Conservation (phyloP, 345 rosid species). For the Hibiscus tridactylites region DNA sequence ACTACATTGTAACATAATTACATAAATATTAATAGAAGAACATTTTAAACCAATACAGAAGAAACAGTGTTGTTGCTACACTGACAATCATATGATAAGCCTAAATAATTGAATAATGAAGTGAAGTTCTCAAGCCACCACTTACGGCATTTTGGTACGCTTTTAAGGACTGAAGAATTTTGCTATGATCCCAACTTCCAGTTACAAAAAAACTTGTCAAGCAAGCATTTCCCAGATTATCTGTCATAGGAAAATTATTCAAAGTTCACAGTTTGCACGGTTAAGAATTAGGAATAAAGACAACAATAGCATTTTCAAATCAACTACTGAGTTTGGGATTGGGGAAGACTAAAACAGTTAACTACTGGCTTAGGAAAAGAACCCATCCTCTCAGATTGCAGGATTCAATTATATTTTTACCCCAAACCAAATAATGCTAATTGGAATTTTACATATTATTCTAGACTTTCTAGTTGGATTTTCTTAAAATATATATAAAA, state of each 20-base stretch:
- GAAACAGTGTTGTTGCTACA: not conserved
- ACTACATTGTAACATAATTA: not conserved
- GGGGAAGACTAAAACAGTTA: not conserved
- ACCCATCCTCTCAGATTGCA: not conserved
- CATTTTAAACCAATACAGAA: not conserved
- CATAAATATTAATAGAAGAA: not conserved
- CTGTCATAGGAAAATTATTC: constrained; percentile 28
- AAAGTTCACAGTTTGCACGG: not conserved
- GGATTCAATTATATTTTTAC: not conserved
- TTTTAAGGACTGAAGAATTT: constrained; percentile 58
- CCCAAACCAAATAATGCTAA: not conserved
- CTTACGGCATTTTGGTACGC: constrained; percentile 80
- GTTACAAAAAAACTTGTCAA: constrained; percentile 60
- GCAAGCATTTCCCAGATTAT: constrained; percentile 72
- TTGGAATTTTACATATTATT: not conserved
- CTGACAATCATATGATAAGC: not conserved
- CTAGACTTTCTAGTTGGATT: not conserved
- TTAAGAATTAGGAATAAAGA: not conserved
- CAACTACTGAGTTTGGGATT: not conserved
- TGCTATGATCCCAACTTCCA: constrained; percentile 68
- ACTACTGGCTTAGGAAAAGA: not conserved
- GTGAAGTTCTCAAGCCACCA: constrained; percentile 1
- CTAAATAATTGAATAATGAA: not conserved
- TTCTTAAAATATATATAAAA: not conserved
- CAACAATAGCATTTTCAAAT: not conserved